Conservation (phyloP, 2,329 filamentous ascomycete species). For the Colletotrichum sp. region DNA sequence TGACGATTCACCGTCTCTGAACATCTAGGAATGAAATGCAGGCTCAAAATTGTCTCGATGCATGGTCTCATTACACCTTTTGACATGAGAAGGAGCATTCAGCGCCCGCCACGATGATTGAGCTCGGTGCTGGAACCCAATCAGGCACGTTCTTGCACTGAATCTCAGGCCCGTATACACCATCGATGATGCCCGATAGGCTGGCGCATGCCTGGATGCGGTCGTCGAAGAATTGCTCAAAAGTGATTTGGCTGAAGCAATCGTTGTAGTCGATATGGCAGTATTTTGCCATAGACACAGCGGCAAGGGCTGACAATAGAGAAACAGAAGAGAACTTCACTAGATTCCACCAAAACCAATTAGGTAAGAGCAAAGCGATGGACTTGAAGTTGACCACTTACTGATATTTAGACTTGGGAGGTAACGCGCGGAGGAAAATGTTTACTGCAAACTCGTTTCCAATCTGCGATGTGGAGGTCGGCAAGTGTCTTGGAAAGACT, state of each 20-base stretch:
- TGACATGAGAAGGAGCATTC: background rate
- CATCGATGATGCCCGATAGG: background rate
- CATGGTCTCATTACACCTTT: background rate
- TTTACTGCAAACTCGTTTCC: background rate
- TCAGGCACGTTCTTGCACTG: background rate
- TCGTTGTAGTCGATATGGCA: background rate
- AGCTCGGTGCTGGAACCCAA: background rate
- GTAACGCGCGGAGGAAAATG: background rate
- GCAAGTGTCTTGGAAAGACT: background rate
- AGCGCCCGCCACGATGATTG: background rate
- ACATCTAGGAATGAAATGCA: fast-evolving
- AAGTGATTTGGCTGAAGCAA: background rate
- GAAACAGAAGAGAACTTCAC: background rate
- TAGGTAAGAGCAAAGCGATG: background rate
- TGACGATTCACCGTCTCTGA: fast-evolving
- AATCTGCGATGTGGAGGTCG: background rate
- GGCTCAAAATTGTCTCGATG: background rate
- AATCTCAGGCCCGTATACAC: background rate
- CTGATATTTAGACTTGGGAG: background rate
- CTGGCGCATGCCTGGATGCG: background rate
- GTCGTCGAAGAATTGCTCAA: background rate
- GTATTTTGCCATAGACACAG: background rate
- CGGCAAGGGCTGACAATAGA: background rate
- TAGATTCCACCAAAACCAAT: background rate
- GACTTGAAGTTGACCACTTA: background rate